A percentile compares a stretch with the other conserved stretches of the same genome.
Conservation (phyloP, 805 yeast species). For the Saccharomycopsis olivae region DNA sequence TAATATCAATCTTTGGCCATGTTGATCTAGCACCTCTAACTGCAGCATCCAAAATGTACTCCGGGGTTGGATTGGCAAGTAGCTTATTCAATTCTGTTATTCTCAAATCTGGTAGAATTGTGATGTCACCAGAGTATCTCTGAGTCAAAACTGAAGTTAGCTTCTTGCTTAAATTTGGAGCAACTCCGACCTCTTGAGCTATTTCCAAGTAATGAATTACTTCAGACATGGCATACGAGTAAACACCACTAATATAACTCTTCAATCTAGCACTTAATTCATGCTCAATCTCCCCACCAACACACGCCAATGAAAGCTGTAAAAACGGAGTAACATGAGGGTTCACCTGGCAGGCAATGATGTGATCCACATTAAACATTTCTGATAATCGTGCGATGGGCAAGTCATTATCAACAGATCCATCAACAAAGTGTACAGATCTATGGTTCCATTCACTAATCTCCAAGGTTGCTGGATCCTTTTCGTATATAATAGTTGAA, state of each 20-base stretch:
- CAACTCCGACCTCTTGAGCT: constrained; percentile 64
- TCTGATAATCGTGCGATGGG: constrained; percentile 87
- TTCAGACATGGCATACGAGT: constrained; percentile 57
- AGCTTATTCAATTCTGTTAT: constrained; percentile 49
- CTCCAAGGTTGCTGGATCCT: constrained; percentile 61
- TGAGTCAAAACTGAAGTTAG: constrained; percentile 71
- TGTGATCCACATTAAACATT: constrained; percentile 96
- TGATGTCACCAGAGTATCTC: constrained; percentile 86
- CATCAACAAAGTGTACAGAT: constrained; percentile 80
- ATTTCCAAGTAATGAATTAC: constrained; percentile 68
- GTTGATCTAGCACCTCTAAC: constrained; percentile 84
- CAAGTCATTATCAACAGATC: constrained; percentile 88
- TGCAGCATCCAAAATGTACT: constrained; percentile 56
- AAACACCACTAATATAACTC: constrained; percentile 39
- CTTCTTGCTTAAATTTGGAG: constrained; percentile 62
- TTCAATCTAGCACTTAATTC: constrained; percentile 47
- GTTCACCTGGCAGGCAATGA: constrained; percentile 94
- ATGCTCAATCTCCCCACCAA: constrained; percentile 59
- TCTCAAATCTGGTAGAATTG: constrained; percentile 72
- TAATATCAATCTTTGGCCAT: constrained; percentile 85
- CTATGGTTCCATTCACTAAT: constrained; percentile 75
- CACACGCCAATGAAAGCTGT: constrained; percentile 52
- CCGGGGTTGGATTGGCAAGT: constrained; percentile 73
- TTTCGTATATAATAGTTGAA: constrained; percentile 76
- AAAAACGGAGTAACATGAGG: constrained; percentile 91